phyloP scores from a whole-genome alignment of 352 stramenopile genomes.

The Phytophthora ohioensis region DNA sequence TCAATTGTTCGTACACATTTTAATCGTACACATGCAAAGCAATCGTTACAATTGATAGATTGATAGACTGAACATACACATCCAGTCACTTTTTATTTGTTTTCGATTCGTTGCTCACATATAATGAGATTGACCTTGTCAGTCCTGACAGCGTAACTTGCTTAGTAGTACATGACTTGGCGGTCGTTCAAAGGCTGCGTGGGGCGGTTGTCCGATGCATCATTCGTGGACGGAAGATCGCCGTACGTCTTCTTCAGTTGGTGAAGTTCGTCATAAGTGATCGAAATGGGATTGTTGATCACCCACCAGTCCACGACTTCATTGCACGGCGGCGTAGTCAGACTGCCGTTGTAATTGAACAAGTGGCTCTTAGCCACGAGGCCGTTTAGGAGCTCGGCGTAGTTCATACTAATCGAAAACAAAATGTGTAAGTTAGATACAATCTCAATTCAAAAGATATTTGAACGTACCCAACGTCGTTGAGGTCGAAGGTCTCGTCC shows the following conservation, averaged over 20 bases:
- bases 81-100: too few species aligned
- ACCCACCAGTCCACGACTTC: slow-evolving; percentile 74
- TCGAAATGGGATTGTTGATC: slow-evolving; percentile 61
- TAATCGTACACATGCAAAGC: too few species aligned
- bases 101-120: too few species aligned
- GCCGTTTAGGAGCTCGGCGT: slow-evolving; percentile 61
- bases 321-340: slow-evolving; percentile 66
- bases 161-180: slow-evolving; percentile 59
- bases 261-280: slow-evolving; percentile 47
- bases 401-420: slow-evolving; percentile 41
- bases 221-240: slow-evolving; percentile 43
- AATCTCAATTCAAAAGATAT: background rate
- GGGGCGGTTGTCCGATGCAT: slow-evolving; percentile 57
- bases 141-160: background rate
- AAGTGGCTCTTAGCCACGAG: slow-evolving; percentile 65
- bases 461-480: slow-evolving; percentile 33
- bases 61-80: background rate
- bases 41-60: background rate
- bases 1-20: too few species aligned
- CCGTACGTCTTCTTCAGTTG: slow-evolving; percentile 45
- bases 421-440: background rate
- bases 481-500: slow-evolving; percentile 45
- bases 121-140: too few species aligned
- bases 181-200: slow-evolving; percentile 62
- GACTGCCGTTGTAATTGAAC: slow-evolving; percentile 71